Evolutionary conservation across 345 rosid genomes (phyloP), one percentile per base, ranked within the genome.

Genomic region (Salix brachista): DNA sequence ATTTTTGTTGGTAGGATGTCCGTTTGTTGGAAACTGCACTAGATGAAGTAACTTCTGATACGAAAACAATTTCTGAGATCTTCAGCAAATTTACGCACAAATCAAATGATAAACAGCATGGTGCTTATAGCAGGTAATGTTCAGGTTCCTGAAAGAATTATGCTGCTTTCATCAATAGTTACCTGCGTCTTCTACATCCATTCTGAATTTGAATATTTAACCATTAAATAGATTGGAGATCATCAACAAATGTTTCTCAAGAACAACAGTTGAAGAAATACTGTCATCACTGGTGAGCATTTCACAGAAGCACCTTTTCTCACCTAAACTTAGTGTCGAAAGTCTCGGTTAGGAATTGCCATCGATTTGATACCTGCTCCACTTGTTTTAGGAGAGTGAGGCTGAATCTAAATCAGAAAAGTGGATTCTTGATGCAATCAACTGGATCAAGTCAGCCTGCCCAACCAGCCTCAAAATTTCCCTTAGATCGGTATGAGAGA

Each of bases 391-490:
- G 78, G 80, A 84, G 48, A 21, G 46, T 2, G 71, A 79, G 70
- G 28, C 3, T 7, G 19, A 68, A 69, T 44, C 48, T 7, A 66
- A 56, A 36, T 13, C 26, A 26, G 80, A 79, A 36, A 71, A 54
- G 17, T 84, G 87, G 85, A 77, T 79, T 8, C 34, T 11, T 11
- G 64, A 25, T 32, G 85, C 81, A 11, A 72, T 81, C 5, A 62
- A 70, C 2, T 75, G 73, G 26, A 80, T 80, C 46, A 82, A 80
- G 39, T 72, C 82, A 7, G 56, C 80, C 25, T 68, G 80, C 39
- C 87, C 83, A 3, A 26, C 58, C 13, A 61, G 87, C 61, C 85
- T 80, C 3, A 85, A 85, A 61, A 21, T 82, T 21, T 70, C 76
- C 52, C 85, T 82, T 2, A 74, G 71, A 82, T 67, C 75, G 73